Conservation (phyloP, 2,329 filamentous ascomycete species). For the Hypomyces perniciosus region DNA sequence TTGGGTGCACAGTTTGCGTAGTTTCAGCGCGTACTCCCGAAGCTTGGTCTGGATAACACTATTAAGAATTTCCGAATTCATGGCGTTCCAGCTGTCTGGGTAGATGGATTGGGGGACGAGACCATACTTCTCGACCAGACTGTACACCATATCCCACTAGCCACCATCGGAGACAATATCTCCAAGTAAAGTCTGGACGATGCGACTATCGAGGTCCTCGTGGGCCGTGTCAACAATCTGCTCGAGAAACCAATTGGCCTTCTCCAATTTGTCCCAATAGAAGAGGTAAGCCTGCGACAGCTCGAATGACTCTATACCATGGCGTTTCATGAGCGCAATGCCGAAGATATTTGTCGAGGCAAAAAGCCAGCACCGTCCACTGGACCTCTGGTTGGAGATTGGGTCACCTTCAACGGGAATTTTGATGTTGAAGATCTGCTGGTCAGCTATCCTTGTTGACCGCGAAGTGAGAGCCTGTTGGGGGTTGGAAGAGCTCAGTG, state of each 20-base stretch:
- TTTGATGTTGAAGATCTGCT: constrained; percentile 75
- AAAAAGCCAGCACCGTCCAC: constrained; percentile 87
- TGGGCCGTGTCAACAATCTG: constrained; percentile 69
- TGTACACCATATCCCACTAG: constrained; percentile 89
- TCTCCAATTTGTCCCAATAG: constrained; percentile 93
- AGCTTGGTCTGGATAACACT: constrained; percentile 75
- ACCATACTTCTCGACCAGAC: constrained; percentile 80
- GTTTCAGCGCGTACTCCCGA: constrained; percentile 71
- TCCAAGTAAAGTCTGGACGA: constrained; percentile 64
- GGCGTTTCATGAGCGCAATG: constrained; percentile 78
- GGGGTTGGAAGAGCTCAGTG: constrained; percentile 62
- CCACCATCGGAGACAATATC: constrained; percentile 74
- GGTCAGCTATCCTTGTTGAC: constrained; percentile 58
- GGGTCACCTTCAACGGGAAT: constrained; percentile 77
- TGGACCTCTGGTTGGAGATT: constrained; percentile 77
- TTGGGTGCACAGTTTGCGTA: constrained; percentile 51
- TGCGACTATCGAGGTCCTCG: constrained; percentile 64
- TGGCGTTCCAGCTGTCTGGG: constrained; percentile 75
- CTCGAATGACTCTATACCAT: constrained; percentile 72
- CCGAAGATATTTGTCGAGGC: constrained; percentile 88
- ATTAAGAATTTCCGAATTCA: constrained; percentile 64
- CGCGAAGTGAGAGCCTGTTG: constrained; percentile 59
- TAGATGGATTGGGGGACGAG: constrained; percentile 78
- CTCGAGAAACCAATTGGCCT: constrained; percentile 84
- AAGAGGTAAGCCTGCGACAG: constrained; percentile 85